These are phyloP conservation scores for Gentiana macrophylla DNA, from an alignment of 257 asterid genomes.

Conservation along the genomic window DNA sequence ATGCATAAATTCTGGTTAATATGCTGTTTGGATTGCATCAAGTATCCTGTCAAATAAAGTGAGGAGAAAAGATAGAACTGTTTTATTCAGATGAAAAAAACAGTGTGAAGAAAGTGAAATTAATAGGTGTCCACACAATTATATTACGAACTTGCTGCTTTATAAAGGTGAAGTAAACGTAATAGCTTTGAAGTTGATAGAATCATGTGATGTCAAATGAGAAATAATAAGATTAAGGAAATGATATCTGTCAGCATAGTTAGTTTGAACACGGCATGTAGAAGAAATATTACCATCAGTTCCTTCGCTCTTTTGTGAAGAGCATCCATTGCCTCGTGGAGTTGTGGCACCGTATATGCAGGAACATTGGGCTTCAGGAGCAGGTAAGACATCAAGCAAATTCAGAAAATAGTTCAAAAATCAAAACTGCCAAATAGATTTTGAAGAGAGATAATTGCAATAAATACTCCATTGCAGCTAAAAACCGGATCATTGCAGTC, in stretches of 20 bases:
- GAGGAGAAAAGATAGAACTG: too few species aligned
- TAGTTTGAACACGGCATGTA: background rate
- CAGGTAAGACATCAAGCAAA: conserved; percentile 39
- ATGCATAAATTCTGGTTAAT: too few species aligned
- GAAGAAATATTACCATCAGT: conserved; percentile 36
- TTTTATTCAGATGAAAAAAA: too few species aligned
- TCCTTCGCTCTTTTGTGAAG: conserved; percentile 48
- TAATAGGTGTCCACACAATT: too few species aligned
- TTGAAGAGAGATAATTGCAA: conserved; percentile 15
- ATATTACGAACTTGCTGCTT: too few species aligned
- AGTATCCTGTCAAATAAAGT: too few species aligned
- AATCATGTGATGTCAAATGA: too few species aligned
- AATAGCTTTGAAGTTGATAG: too few species aligned
- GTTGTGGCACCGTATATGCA: conserved; percentile 75
- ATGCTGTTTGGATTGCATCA: too few species aligned
- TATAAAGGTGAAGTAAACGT: too few species aligned
- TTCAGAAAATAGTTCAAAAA: conserved; percentile 37
- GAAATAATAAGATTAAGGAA: background rate
- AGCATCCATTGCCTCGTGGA: conserved; percentile 76
- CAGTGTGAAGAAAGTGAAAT: too few species aligned
- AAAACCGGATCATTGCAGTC: conserved; percentile 6
- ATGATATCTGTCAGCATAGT: background rate
- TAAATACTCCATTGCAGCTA: conserved; percentile 14
- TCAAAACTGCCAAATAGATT: conserved; percentile 21
- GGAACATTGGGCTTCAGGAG: conserved; percentile 76